phyloP scores from a whole-genome alignment of 371 early-diverging fungal genomes.

The Zancudomyces culisetae region DNA sequence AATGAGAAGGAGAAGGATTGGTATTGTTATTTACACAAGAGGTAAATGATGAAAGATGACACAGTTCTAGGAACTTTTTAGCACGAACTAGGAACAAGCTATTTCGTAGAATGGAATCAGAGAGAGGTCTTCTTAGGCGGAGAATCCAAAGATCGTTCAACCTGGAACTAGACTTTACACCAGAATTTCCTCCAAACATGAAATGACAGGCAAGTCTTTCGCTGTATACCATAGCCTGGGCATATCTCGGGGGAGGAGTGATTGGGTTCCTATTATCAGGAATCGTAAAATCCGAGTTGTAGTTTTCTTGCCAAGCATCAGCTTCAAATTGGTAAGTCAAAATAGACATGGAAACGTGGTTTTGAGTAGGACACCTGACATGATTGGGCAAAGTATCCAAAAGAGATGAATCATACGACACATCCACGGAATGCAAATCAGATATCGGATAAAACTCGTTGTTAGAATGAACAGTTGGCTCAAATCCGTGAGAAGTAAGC shows the following conservation, averaged over 20 bases:
- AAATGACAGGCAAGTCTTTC: constrained; percentile 10
- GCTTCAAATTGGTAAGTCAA: constrained; percentile 1
- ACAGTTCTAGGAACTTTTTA: constrained; percentile 23
- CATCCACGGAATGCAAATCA: constrained; percentile 8
- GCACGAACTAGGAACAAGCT: constrained; percentile 16
- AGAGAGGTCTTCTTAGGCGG: constrained; percentile 11
- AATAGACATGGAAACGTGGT: neutral
- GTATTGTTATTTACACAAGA: too few relatives aligned
- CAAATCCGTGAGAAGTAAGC: constrained; percentile 5
- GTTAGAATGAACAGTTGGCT: constrained; percentile 2
- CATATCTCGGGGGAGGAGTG: constrained; percentile 23
- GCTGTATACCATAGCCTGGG: constrained; percentile 28
- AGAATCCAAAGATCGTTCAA: constrained; percentile 27
- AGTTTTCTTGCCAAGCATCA: constrained; percentile 4
- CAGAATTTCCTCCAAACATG: constrained; percentile 32
- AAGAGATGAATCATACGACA: neutral
- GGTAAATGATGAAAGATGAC: too few relatives aligned
- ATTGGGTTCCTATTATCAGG: neutral
- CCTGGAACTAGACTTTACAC: constrained; percentile 11
- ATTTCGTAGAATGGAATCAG: constrained; percentile 13
- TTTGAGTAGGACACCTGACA: neutral
- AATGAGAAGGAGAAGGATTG: too few relatives aligned
- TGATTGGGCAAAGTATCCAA: neutral
- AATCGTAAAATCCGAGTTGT: neutral
- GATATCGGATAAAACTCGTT: constrained; percentile 4